Conservation (phyloP, 768 basidiomycete genomes). For the Tricholoma sp. region DNA sequence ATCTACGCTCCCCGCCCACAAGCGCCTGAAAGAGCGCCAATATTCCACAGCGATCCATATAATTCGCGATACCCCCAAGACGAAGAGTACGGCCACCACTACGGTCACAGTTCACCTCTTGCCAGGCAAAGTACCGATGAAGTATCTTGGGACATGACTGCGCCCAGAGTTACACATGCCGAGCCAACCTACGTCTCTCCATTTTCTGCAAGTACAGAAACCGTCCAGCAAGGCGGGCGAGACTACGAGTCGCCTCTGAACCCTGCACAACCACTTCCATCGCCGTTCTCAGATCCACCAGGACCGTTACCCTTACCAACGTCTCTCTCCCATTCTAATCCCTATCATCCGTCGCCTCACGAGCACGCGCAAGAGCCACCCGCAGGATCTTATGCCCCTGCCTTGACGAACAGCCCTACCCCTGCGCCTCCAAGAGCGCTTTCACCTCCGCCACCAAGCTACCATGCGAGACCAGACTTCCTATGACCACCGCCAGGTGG, state of each 20-base stretch:
- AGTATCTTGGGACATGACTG: slow-evolving; percentile 26
- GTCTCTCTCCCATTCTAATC: not conserved
- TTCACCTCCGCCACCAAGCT: slow-evolving; percentile 10
- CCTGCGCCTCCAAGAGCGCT: not conserved
- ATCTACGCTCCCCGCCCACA: slow-evolving; percentile 51
- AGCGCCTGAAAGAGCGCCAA: slow-evolving; percentile 5
- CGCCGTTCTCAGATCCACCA: not conserved
- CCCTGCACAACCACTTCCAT: not conserved
- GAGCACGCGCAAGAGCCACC: slow-evolving; percentile 19
- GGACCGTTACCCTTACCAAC: not conserved
- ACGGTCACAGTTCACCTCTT: slow-evolving; percentile 3
- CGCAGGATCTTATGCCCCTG: slow-evolving; percentile 18
- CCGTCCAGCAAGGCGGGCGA: not conserved
- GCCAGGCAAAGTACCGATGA: slow-evolving; percentile 24
- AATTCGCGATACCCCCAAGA: not conserved
- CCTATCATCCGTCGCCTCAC: not conserved
- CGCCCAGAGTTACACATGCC: slow-evolving; percentile 8
- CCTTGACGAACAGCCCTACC: slow-evolving; percentile 4
- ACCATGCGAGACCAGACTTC: not conserved
- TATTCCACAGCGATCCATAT: slow-evolving; percentile 6
- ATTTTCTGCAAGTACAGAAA: slow-evolving; percentile 2
- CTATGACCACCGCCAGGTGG: not conserved
- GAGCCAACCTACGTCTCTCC: slow-evolving; percentile 4
- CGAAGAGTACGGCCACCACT: slow-evolving; percentile 12
- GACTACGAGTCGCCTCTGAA: not conserved